Base-by-base conservation (phyloP, 768 basidiomycete species). In the Suillus sp. region DNA sequence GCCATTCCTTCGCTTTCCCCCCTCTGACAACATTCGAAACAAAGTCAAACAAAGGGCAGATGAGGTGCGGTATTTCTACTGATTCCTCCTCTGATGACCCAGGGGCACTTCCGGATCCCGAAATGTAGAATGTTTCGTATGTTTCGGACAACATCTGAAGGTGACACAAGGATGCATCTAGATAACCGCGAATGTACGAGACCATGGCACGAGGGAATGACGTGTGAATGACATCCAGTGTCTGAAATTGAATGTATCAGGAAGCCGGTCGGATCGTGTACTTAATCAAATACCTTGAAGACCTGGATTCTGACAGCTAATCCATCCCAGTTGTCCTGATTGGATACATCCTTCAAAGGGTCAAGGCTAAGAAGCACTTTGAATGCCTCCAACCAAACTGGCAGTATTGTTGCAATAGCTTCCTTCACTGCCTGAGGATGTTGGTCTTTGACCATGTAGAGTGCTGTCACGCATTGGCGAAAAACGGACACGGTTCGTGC, bases 381-480 rank as follows among this genome's bases (percentile, higher is more conserved):
- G 80, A 98, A 95, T 0, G 93, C 92, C 42, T 91, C 89, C n/a
- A 98, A 77, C 97, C 97, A 99, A 18, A 88, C 81, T 1, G 96
- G 93, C 7, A 96, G 84, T 47, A 98, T 87, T 50, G 86, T 83
- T 30, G 85, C 87, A 38, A 86, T 85, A 0, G 95, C 95, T 67
- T 92, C 89, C 70, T 91, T 91, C 42, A 93, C 92, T 0, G 92
- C 86, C 62, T 90, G 86, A 0, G 95, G 93, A 68, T 95, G 90
- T 67, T 95, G 90, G 40, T 95, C 94, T 73, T 95, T 95, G 62
- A 99, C 94, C 88, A 96, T 98, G 75, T 92, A 95, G 20, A 99
- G 81, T 6, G 95, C 90, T 59, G 87, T 85, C 4, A 97, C 81
- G 70, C 94, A 95, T 79, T 98, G 93, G 35, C 90, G 82, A 78